phyloP scores from a whole-genome alignment of 2,329 filamentous ascomycete species.

The Kalaharituber pfeilii region DNA sequence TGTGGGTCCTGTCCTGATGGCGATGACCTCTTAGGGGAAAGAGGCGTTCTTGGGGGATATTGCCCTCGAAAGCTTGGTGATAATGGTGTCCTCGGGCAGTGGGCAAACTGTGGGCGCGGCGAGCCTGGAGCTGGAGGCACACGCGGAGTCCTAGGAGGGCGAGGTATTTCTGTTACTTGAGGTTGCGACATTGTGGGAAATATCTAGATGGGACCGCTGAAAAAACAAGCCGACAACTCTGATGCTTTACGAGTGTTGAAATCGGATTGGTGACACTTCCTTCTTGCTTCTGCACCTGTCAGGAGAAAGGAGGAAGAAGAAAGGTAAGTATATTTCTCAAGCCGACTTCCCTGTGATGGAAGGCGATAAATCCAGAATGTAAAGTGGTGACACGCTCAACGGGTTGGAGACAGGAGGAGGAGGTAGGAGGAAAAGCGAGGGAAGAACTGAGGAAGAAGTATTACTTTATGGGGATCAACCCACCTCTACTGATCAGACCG shows the following conservation, averaged over 20 bases:
- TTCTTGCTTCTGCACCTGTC: constrained; percentile 3
- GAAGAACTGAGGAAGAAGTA: constrained; percentile 1
- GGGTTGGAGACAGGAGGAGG: neutral
- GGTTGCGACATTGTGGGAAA: constrained; percentile 4
- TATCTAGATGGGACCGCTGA: neutral
- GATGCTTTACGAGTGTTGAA: neutral
- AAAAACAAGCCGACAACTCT: neutral
- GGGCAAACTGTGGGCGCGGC: neutral
- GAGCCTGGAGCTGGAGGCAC: constrained; percentile 4
- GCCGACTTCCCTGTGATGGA: constrained; percentile 1
- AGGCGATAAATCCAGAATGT: constrained; percentile 3
- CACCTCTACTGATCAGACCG: neutral
- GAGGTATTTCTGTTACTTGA: constrained; percentile 5
- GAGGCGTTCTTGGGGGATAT: neutral
- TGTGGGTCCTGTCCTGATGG: constrained; percentile 69
- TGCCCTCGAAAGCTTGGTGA: neutral
- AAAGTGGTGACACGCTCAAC: constrained; percentile 9
- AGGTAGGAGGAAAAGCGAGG: constrained; percentile 5
- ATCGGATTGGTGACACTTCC: neutral
- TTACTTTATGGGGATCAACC: neutral
- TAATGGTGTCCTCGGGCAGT: neutral
- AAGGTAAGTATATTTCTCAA: constrained; percentile 10
- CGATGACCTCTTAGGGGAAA: constrained; percentile 29
- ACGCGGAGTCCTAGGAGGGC: neutral
- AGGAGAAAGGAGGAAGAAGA: constrained; percentile 12